Conservation (phyloP, 345 rosid species). For the Hypericum perforatum region DNA sequence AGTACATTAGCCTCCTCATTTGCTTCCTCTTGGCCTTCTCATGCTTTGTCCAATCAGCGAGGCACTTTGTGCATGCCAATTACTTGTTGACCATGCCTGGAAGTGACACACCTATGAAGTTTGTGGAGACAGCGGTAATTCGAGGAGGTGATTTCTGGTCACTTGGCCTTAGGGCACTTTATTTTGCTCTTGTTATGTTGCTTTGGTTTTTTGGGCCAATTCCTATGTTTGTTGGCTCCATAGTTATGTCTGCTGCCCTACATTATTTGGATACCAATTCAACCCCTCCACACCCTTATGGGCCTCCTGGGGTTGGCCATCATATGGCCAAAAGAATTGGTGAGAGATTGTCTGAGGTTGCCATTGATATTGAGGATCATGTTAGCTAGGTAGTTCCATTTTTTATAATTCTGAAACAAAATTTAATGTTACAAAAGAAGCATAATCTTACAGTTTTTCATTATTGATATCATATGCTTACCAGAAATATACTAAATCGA, state of each 20-base stretch:
- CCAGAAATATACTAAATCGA: too few species aligned
- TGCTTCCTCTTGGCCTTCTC: constrained; percentile 61
- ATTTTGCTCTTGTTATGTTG: constrained; percentile 52
- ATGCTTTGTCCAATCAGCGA: constrained; percentile 60
- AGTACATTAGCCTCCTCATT: constrained; percentile 47
- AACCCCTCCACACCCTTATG: constrained; percentile 35
- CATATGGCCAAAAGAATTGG: constrained; percentile 18
- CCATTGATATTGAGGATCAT: constrained; percentile 2
- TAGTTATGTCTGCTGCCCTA: constrained; percentile 36
- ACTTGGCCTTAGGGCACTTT: constrained; percentile 57
- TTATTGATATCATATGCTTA: too few species aligned
- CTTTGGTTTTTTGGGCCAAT: constrained; percentile 82
- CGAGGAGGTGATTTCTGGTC: constrained; percentile 75
- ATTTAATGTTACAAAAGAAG: too few species aligned
- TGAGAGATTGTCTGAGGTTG: constrained; percentile 8
- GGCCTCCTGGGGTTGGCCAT: constrained; percentile 10
- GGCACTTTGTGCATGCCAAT: constrained; percentile 53
- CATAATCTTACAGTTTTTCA: too few species aligned
- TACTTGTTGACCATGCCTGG: constrained; percentile 52
- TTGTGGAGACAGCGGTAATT: constrained; percentile 31
- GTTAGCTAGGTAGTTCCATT: neutral
- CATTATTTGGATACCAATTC: constrained; percentile 40
- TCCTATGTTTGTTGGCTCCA: constrained; percentile 55
- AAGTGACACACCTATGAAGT: constrained; percentile 24
- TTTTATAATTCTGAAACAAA: too few species aligned